Conservation (phyloP, 2,329 filamentous ascomycete genomes). For the Cladophialophora psammophila region DNA sequence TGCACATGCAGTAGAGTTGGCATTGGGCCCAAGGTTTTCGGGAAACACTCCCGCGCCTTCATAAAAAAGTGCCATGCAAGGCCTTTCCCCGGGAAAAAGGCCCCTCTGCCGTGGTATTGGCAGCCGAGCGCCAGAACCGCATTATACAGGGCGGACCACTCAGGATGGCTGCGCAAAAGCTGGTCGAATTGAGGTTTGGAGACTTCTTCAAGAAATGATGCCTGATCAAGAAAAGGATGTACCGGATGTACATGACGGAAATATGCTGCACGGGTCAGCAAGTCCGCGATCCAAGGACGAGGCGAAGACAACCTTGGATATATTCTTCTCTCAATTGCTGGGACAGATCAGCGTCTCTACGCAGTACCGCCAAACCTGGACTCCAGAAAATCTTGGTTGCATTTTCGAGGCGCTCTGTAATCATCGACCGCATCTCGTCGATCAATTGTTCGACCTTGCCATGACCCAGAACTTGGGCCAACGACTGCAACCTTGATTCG, state of each 20-base stretch:
- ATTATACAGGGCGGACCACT: not conserved
- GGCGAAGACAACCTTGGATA: not conserved
- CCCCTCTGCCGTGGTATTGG: not conserved
- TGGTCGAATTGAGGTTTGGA: not conserved
- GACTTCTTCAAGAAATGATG: not conserved
- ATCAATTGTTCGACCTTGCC: not conserved
- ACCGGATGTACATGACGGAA: not conserved
- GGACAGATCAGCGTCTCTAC: not conserved
- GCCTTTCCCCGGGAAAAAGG: not conserved
- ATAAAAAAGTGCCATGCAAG: not conserved
- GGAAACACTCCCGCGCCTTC: conserved; percentile 3
- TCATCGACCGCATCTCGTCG: not conserved
- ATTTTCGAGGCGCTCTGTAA: not conserved
- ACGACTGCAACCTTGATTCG: not conserved
- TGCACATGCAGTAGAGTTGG: not conserved
- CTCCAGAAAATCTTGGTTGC: not conserved
- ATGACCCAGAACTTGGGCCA: not conserved
- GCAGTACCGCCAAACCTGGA: not conserved
- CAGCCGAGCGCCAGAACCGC: not conserved
- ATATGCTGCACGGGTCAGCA: not conserved
- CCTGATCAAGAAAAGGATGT: not conserved
- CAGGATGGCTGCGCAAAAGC: not conserved
- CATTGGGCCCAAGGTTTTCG: not conserved
- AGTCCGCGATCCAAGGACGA: not conserved
- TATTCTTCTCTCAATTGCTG: not conserved